phyloP scores from a whole-genome alignment of 106 monocot genomes.

The Cymbidium sinense region DNA sequence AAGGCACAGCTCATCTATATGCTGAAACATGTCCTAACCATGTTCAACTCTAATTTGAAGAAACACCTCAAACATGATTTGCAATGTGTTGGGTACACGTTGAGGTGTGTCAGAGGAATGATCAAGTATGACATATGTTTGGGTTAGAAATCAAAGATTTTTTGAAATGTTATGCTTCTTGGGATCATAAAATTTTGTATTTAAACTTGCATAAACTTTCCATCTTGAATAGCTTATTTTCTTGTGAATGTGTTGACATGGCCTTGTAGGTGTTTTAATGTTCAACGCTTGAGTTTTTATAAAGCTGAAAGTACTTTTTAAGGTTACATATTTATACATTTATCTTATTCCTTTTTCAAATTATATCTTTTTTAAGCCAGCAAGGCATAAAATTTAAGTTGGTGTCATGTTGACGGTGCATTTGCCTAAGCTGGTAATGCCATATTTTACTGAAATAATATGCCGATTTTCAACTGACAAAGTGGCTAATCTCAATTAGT shows the following conservation, averaged over 20 bases:
- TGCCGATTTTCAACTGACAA: constrained; percentile 33
- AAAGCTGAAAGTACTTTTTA: not conserved
- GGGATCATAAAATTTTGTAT: too few species aligned
- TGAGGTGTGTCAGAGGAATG: too few species aligned
- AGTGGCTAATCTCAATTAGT: constrained; percentile 31
- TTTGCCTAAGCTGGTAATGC: constrained; percentile 55
- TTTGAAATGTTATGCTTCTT: too few species aligned
- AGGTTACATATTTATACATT: not conserved
- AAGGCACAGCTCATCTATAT: too few species aligned
- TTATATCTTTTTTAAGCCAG: constrained; percentile 10
- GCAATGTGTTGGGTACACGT: too few species aligned
- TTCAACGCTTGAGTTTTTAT: not conserved
- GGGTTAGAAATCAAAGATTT: too few species aligned
- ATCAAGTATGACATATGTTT: too few species aligned
- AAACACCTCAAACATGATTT: too few species aligned
- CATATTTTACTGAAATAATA: constrained; percentile 59
- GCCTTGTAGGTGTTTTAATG: not conserved
- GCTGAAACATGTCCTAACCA: too few species aligned
- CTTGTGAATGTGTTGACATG: not conserved
- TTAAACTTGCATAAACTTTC: not conserved
- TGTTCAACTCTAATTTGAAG: too few species aligned
- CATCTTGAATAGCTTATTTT: not conserved
- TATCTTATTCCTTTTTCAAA: not conserved
- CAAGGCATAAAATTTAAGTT: constrained; percentile 36
- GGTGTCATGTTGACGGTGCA: constrained; percentile 66